A percentile compares a stretch with the other conserved stretches of the same genome.
Evolutionary conservation across 371 early-diverging fungal genomes (phyloP).

Genomic region (Mucor mucedo): DNA sequence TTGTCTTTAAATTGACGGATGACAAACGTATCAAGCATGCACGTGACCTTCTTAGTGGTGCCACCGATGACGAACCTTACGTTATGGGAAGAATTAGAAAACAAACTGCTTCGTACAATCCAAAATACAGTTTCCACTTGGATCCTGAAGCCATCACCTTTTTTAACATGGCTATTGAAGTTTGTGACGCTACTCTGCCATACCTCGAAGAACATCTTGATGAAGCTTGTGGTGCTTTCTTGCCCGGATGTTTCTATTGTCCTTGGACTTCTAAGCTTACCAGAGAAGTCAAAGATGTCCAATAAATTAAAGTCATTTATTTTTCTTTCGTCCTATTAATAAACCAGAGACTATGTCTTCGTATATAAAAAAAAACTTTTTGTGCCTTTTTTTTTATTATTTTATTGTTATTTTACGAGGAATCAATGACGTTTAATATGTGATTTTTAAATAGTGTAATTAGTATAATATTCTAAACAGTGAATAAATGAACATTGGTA

Average conservation of each 20-base stretch:
- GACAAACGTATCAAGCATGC: slow-evolving; percentile 1
- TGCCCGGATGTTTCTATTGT: slow-evolving; percentile 5
- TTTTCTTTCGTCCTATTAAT: too few species aligned
- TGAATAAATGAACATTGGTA: too few species aligned
- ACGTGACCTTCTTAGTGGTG: background rate
- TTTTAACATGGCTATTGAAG: slow-evolving; percentile 2
- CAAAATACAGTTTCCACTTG: background rate
- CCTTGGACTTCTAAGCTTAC: slow-evolving; percentile 2
- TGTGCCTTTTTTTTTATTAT: too few species aligned
- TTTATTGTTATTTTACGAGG: too few species aligned
- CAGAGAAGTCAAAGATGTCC: slow-evolving; percentile 6
- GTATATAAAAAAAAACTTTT: too few species aligned
- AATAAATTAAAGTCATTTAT: too few species aligned
- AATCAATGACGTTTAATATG: too few species aligned
- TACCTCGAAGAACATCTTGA: slow-evolving; percentile 8
- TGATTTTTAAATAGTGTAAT: too few species aligned
- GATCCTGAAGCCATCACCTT: slow-evolving; percentile 1
- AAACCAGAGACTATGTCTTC: too few species aligned
- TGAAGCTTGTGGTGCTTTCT: slow-evolving; percentile 10
- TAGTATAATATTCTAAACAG: too few species aligned
- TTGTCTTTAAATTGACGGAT: background rate
- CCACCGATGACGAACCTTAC: background rate
- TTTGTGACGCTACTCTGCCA: background rate
- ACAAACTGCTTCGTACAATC: background rate
- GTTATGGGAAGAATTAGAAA: slow-evolving; percentile 4